Percentiles rank a stretch among this genome's conserved stretches.
Conservation (phyloP, 331 rosid genomes). For the Quercus phellos region DNA sequence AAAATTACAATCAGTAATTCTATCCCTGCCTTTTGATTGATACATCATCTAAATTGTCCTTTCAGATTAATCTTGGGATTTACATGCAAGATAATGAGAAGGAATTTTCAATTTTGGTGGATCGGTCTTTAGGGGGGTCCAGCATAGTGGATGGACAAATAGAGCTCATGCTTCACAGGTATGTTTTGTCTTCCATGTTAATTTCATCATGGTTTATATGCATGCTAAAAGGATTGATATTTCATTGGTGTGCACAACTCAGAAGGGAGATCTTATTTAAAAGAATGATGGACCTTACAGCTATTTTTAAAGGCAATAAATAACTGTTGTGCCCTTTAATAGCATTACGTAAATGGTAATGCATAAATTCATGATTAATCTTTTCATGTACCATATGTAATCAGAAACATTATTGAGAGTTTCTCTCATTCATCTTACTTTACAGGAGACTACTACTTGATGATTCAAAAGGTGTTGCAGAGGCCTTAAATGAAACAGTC, state of each 20-base stretch:
- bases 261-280: background rate
- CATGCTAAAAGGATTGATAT: background rate
- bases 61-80: conserved; percentile 88
- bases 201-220: background rate
- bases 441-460: conserved; percentile 52
- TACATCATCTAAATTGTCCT: background rate
- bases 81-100: conserved; percentile 47
- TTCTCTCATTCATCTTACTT: conserved; percentile 9
- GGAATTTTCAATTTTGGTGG: conserved; percentile 74
- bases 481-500: conserved; percentile 50
- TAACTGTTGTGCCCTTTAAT: background rate
- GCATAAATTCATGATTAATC: background rate
- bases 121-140: conserved; percentile 83
- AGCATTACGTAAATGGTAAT: background rate
- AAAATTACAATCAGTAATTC: background rate
- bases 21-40: background rate
- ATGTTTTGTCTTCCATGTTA: conserved; percentile 10
- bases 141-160: conserved; percentile 79
- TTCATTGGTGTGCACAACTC: background rate
- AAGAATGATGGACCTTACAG: background rate
- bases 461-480: conserved; percentile 51
- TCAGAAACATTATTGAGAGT: conserved; percentile 5
- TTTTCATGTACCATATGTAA: background rate
- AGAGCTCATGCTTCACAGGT: conserved; percentile 92
- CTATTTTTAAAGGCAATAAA: background rate